Evolutionary conservation across 179 eudicot species (phyloP).

Genomic region (Carnegiea gigantea): DNA sequence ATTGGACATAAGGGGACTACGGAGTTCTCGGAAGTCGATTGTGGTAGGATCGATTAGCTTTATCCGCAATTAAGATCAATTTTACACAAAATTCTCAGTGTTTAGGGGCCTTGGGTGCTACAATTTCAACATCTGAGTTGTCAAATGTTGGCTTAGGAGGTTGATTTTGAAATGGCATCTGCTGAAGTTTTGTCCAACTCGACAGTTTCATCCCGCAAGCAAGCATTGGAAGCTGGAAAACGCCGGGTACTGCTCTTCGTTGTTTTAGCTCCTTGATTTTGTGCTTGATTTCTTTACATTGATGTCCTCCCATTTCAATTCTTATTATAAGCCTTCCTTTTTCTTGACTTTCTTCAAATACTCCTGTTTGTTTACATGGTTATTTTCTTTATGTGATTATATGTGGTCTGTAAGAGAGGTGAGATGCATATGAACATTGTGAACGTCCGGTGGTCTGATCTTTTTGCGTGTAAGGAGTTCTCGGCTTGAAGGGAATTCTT

Average conservation of each 20-base stretch:
- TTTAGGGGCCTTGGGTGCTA: background rate
- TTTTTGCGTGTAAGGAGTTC: no score
- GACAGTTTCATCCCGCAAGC: background rate
- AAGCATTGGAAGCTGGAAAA: slow-evolving; percentile 10
- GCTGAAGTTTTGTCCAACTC: background rate
- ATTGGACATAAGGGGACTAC: background rate
- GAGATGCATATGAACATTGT: no score
- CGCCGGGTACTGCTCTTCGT: slow-evolving; percentile 7
- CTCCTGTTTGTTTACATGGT: background rate
- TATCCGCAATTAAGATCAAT: background rate
- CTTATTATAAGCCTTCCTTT: no score
- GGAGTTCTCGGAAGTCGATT: background rate
- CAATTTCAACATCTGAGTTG: background rate
- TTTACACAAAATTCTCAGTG: background rate
- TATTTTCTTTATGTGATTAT: background rate
- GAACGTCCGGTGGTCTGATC: no score
- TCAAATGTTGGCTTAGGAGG: background rate
- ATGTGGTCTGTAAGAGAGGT: no score
- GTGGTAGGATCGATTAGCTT: background rate
- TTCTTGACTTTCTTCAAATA: no score
- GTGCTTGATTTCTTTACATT: background rate
- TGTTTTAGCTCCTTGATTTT: background rate
- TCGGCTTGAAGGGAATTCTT: no score
- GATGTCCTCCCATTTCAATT: background rate
- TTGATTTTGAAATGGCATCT: slow-evolving; percentile 2